Percentiles rank a stretch among this genome's conserved stretches.
These are phyloP conservation scores for Ceratopteris richardii DNA, from an alignment of 75 land plant species.

Conservation along the genomic window DNA sequence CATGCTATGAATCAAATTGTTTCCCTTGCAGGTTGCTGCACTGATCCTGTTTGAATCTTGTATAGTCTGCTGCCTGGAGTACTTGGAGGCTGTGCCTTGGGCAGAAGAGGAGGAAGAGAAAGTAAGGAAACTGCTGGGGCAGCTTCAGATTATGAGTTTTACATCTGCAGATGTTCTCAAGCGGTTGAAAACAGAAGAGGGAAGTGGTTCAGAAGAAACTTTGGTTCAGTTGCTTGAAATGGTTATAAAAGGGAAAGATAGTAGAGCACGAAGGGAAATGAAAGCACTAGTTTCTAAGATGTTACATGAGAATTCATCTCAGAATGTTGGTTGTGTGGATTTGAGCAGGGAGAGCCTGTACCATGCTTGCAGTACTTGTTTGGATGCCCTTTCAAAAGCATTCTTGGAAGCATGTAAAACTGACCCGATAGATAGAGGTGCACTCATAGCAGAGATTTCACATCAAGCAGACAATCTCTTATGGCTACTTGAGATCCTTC, in stretches of 20 bases:
- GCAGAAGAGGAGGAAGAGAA: conserved; percentile 75
- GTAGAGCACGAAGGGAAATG: conserved; percentile 68
- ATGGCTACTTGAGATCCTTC: conserved; percentile 69
- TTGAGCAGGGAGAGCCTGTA: conserved; percentile 45
- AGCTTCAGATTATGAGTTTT: conserved; percentile 33
- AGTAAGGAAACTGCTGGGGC: conserved; percentile 43
- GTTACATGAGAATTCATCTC: conserved; percentile 35
- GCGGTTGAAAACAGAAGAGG: conserved; percentile 42
- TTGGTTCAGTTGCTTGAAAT: conserved; percentile 48
- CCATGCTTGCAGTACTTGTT: conserved; percentile 43
- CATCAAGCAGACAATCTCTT: conserved; percentile 70
- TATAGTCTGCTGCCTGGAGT: conserved; percentile 60
- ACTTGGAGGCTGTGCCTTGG: conserved; percentile 83
- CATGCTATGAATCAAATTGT: too few relatives aligned
- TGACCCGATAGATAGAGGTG: conserved; percentile 26
- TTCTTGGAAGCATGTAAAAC: conserved; percentile 42
- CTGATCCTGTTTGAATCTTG: conserved; percentile 44
- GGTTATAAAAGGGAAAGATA: conserved; percentile 65
- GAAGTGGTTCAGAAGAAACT: conserved; percentile 39
- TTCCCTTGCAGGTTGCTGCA: conserved; percentile 47
- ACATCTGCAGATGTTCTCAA: conserved; percentile 46
- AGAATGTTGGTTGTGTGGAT: conserved; percentile 24
- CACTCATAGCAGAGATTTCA: conserved; percentile 33
- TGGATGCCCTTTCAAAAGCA: conserved; percentile 32
- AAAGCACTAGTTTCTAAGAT: conserved; percentile 58